Conservation (phyloP, 495 filamentous ascomycete genomes). For the Umbilicaria muhlenbergii region DNA sequence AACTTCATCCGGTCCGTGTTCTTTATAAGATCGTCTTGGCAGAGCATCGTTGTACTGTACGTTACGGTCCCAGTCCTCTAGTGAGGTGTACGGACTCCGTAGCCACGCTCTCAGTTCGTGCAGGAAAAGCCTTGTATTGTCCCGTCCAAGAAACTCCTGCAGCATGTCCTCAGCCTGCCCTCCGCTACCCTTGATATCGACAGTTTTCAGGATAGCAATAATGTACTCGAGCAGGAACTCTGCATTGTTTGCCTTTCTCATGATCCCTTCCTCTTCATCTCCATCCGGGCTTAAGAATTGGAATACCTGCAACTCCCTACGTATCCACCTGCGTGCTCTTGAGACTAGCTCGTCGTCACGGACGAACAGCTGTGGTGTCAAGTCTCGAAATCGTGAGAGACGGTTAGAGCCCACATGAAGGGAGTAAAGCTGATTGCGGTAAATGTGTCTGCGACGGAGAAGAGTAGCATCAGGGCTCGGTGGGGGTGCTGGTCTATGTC, state of each 20-base stretch:
- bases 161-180: conserved; percentile 82
- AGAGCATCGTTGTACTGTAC: conserved; percentile 48
- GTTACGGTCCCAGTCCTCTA: conserved; percentile 67
- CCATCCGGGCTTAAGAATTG: conserved; percentile 44
- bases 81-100: conserved; percentile 52
- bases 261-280: conserved; percentile 11
- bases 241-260: conserved; percentile 52
- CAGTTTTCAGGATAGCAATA: conserved; percentile 72
- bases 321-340: conserved; percentile 73
- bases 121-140: conserved; percentile 63
- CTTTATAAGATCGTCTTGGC: background rate
- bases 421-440: conserved; percentile 61
- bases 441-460: conserved; percentile 54
- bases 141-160: conserved; percentile 68
- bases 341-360: conserved; percentile 52
- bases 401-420: conserved; percentile 77
- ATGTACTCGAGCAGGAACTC: conserved; percentile 88
- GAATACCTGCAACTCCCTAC: conserved; percentile 81
- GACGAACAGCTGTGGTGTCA: conserved; percentile 52
- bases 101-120: conserved; percentile 76
- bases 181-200: conserved; percentile 73
- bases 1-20: too few relatives aligned
- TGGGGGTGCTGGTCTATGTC: conserved; percentile 7
- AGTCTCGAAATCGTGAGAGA: conserved; percentile 58
- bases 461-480: conserved; percentile 40